Conservation (phyloP, 352 stramenopile species). For the Elongisporangium prolatum region DNA sequence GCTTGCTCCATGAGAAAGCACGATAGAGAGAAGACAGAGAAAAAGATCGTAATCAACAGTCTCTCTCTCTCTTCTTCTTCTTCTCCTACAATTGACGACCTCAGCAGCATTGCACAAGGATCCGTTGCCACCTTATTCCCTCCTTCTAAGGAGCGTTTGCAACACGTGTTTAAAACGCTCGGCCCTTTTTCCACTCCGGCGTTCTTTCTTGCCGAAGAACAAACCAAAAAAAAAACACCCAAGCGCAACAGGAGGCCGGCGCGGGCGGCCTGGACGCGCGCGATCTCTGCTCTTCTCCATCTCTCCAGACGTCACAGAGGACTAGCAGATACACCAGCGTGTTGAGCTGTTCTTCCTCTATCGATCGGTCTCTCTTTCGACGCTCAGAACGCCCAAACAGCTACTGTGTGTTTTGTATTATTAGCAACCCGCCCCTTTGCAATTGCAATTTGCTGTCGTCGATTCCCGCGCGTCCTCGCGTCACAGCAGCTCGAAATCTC, state of each 20-base stretch:
- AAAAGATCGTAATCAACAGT: background rate
- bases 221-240: slow-evolving; percentile 1
- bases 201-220: slow-evolving; percentile 1
- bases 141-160: background rate
- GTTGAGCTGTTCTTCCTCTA: background rate
- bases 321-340: background rate
- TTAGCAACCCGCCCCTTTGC: background rate
- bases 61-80: background rate
- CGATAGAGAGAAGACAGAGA: background rate
- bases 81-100: background rate
- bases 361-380: background rate
- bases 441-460: background rate
- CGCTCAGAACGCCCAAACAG: background rate
- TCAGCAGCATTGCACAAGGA: background rate
- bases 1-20: background rate
- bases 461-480: background rate
- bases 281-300: background rate
- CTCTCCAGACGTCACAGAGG: background rate
- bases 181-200: background rate
- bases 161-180: background rate
- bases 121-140: background rate
- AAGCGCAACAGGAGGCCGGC: background rate
- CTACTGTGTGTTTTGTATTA: background rate
- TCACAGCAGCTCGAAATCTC: background rate
- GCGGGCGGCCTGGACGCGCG: background rate